Evolutionary conservation across 2,329 filamentous ascomycete genomes (phyloP), one percentile per base, ranked within the genome.

Genomic region (Cladosporium sphaerospermum): DNA sequence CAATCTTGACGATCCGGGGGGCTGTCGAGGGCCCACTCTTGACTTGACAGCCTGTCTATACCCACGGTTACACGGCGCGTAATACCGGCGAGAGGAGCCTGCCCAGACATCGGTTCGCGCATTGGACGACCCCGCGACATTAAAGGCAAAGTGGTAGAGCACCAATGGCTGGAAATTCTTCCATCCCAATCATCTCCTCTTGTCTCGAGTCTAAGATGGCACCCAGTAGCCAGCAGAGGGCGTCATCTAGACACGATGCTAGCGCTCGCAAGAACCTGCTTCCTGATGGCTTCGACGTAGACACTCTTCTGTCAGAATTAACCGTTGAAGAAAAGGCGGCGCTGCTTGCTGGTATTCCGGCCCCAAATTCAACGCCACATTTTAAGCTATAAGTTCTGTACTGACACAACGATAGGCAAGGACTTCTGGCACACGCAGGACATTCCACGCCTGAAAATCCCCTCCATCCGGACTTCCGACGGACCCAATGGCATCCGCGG

Each of bases 401-500:
- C 23, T 28, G 23, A 28, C 7, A 7, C 23, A 28, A 7, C 7
- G 23, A 28, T 11, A 53, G 51, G 51, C 44, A 76, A 79, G 59
- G 84, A 87, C 68, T 86, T 86, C 62, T 88, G 84, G 84, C 82
- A 86, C 62, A 85, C 84, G 36, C 78, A 80, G 58, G 67, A 78
- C 11, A 71, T 87, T 6, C 79, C 81, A 6, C 66, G 80, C 16
- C 76, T 83, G 62, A 78, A 79, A 1, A 75, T 87, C 32, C 84
- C 84, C 4, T 81, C 83, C 0, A 73, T 87, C 33, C 80, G 84
- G 46, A 75, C 84, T 46, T 80, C 81, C 32, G 85, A 88, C 60
- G 84, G 85, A 0, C 85, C 85, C 37, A 87, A 86, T 65, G 85
- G 85, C 45, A 79, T 85, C 34, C 76, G 85, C 57, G 84, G 84